Percentiles rank a stretch among this genome's conserved stretches.
phyloP scores from a whole-genome alignment of 805 yeast species.

The Myxozyma nipponensis region DNA sequence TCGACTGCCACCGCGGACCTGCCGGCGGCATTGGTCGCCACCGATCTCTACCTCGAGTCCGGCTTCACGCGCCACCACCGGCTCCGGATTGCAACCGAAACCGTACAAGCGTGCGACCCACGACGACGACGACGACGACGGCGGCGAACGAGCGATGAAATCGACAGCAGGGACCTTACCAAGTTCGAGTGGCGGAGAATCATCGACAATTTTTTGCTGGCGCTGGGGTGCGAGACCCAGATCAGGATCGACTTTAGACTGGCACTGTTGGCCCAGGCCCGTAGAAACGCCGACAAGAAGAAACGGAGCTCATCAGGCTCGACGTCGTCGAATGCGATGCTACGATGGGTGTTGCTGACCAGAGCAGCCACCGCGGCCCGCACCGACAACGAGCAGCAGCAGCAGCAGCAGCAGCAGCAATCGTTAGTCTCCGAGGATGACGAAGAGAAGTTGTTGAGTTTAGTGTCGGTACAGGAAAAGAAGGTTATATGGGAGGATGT shows the following conservation, averaged over 20 bases:
- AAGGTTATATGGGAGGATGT: constrained; percentile 60
- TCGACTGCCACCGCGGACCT: constrained; percentile 48
- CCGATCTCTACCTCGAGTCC: constrained; percentile 66
- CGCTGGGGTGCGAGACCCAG: constrained; percentile 66
- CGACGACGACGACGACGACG: constrained; percentile 30
- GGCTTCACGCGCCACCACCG: constrained; percentile 53
- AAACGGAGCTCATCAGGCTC: constrained; percentile 6
- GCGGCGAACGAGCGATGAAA: background rate
- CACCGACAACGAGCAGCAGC: constrained; percentile 37
- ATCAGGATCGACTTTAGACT: constrained; percentile 64
- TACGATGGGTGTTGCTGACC: background rate
- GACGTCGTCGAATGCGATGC: background rate
- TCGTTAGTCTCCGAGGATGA: too few relatives aligned
- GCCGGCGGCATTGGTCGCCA: constrained; percentile 47
- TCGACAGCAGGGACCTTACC: constrained; percentile 33
- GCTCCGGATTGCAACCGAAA: constrained; percentile 57
- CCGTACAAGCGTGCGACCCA: constrained; percentile 47
- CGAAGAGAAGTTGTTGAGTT: too few relatives aligned
- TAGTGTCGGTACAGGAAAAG: constrained; percentile 42
- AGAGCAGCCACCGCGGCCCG: constrained; percentile 2
- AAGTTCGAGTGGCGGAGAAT: constrained; percentile 69
- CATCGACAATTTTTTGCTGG: constrained; percentile 63
- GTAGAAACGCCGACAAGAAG: constrained; percentile 26
- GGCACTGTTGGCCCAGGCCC: constrained; percentile 9
- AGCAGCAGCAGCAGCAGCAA: constrained; percentile 17